Evolutionary conservation across 306 rosid species (phyloP).

Genomic region (Fagus sylvatica): DNA sequence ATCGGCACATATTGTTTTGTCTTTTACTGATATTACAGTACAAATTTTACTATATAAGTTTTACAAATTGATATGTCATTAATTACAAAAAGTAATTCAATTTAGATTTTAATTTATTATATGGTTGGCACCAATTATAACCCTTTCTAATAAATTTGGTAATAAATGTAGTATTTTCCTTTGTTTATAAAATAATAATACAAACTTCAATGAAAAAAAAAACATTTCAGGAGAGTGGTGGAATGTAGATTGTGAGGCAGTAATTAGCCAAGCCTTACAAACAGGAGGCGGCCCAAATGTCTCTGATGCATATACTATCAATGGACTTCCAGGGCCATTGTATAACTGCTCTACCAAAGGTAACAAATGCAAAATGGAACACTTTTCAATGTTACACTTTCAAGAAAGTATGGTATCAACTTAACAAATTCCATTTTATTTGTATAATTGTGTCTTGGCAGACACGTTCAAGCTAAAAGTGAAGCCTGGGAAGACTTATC

Average conservation of each 20-base stretch:
- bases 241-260: constrained; percentile 1
- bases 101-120: too few relatives aligned
- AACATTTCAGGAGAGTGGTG: constrained; percentile 12
- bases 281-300: constrained; percentile 19
- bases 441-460: neutral
- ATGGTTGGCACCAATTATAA: too few relatives aligned
- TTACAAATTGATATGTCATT: too few relatives aligned
- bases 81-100: too few relatives aligned
- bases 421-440: neutral
- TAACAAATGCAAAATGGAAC: neutral
- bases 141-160: too few relatives aligned
- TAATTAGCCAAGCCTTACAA: constrained; percentile 17
- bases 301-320: neutral
- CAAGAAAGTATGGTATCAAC: neutral
- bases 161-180: too few relatives aligned
- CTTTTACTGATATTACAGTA: too few relatives aligned
- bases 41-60: too few relatives aligned
- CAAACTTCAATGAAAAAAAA: neutral
- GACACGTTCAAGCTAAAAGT: constrained; percentile 14
- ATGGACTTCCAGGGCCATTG: constrained; percentile 11
- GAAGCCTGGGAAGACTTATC: constrained; percentile 9
- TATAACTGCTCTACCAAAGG: constrained; percentile 10
- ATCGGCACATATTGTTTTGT: too few relatives aligned
- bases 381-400: neutral
- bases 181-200: neutral